Evolutionary conservation across 352 stramenopile species (phyloP).

Genomic region (Phytophthora cryptogea): DNA sequence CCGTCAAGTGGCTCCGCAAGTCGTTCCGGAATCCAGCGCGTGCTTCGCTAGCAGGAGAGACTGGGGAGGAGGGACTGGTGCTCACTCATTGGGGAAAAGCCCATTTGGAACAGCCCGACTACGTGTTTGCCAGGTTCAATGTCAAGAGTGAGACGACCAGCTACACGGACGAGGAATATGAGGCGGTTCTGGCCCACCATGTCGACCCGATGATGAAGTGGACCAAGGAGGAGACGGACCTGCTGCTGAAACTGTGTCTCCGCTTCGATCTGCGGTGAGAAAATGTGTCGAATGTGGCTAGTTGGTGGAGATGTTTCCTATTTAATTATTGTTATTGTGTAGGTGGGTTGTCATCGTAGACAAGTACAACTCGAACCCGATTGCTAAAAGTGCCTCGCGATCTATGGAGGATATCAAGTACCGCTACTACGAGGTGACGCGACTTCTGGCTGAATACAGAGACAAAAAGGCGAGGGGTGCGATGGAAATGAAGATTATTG

Average conservation of each 20-base stretch:
- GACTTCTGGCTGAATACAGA: slow-evolving; percentile 47
- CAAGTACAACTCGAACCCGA: slow-evolving; percentile 53
- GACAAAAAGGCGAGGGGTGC: slow-evolving; percentile 31
- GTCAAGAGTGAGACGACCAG: slow-evolving; percentile 52
- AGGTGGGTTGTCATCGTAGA: slow-evolving; percentile 70
- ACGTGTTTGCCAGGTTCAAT: slow-evolving; percentile 76
- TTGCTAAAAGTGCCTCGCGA: slow-evolving; percentile 37
- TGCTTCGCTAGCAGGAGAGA: slow-evolving; percentile 45
- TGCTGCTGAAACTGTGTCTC: slow-evolving; percentile 55
- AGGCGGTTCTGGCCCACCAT: slow-evolving; percentile 40
- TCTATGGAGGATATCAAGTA: slow-evolving; percentile 79
- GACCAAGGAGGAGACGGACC: slow-evolving; percentile 67
- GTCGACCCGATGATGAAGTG: slow-evolving; percentile 59
- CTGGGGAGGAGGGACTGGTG: slow-evolving; percentile 42
- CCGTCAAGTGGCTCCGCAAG: slow-evolving; percentile 70
- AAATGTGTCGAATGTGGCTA: background rate
- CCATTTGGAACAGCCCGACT: slow-evolving; percentile 55
- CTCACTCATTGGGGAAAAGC: slow-evolving; percentile 72
- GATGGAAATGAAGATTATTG: slow-evolving; percentile 12
- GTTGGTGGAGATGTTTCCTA: background rate
- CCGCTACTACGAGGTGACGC: slow-evolving; percentile 65
- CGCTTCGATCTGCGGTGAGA: slow-evolving; percentile 54
- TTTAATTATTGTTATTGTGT: slow-evolving; percentile 6
- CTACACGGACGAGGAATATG: slow-evolving; percentile 64
- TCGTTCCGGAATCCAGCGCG: slow-evolving; percentile 64